Evolutionary conservation across 2,329 filamentous ascomycete genomes (phyloP).

Genomic region (Penicillium sp.): DNA sequence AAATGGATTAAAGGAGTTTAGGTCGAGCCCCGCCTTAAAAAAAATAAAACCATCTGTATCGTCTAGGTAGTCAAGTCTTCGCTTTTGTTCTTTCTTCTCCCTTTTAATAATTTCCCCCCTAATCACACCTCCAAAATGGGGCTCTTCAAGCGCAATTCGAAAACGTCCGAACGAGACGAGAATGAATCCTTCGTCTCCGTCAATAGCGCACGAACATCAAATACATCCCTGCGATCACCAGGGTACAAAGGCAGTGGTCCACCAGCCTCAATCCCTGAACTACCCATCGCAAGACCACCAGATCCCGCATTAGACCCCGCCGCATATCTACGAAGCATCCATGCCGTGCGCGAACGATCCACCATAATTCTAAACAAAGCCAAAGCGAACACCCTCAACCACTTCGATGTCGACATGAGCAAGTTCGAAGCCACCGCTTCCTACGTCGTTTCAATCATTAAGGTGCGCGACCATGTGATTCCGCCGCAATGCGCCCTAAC

Average conservation of each 20-base stretch:
- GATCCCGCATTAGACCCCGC: constrained; percentile 87
- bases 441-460: constrained; percentile 92
- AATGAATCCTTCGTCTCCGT: constrained; percentile 41
- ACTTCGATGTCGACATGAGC: constrained; percentile 84
- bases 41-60: neutral
- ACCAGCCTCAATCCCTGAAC: constrained; percentile 64
- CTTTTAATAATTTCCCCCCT: neutral
- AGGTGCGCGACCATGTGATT: constrained; percentile 56
- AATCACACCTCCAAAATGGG: constrained; percentile 35
- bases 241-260: constrained; percentile 49
- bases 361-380: constrained; percentile 75
- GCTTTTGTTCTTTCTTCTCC: neutral
- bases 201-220: constrained; percentile 46
- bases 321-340: constrained; percentile 86
- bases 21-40: constrained; percentile 11
- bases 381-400: constrained; percentile 71
- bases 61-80: neutral
- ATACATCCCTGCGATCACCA: constrained; percentile 54
- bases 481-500: constrained; percentile 1
- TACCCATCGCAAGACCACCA: constrained; percentile 79
- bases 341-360: constrained; percentile 80
- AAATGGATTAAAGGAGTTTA: neutral
- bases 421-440: constrained; percentile 82
- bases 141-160: constrained; percentile 50
- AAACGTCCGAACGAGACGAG: constrained; percentile 42